A percentile compares a stretch with the other conserved stretches of the same genome.
phyloP scores from a whole-genome alignment of 345 rosid genomes.

The Ailanthus altissimus region DNA sequence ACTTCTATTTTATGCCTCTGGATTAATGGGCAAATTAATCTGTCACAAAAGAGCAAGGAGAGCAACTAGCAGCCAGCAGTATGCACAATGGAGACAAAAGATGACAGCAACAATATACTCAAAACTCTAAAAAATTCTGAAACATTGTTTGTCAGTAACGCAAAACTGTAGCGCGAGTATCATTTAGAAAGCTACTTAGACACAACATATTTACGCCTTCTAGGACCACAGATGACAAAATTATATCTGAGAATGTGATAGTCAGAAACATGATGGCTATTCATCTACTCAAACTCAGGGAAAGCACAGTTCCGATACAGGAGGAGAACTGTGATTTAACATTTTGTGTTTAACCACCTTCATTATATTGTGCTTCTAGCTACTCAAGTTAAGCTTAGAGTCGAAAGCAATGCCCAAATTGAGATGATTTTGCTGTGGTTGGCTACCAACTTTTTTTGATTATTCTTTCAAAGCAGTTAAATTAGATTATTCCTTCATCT shows the following conservation, averaged over 20 bases:
- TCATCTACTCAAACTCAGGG: not conserved
- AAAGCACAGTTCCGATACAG: not conserved
- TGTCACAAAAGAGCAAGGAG: not conserved
- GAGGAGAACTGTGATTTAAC: not conserved
- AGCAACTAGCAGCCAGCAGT: not conserved
- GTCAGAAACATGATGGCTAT: not conserved
- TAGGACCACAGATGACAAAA: not conserved
- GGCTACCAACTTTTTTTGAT: not conserved
- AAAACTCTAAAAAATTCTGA: not conserved
- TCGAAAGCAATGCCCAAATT: too few species aligned
- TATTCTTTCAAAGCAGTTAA: not conserved
- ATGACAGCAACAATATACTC: not conserved
- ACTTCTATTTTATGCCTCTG: not conserved
- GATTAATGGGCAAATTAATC: not conserved
- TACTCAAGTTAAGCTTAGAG: not conserved
- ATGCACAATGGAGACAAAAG: not conserved
- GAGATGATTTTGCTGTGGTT: not conserved
- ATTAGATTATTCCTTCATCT: not conserved
- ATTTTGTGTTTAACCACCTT: not conserved
- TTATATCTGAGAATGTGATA: not conserved
- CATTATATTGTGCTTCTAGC: constrained; percentile 2
- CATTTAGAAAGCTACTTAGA: not conserved
- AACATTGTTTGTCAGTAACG: not conserved
- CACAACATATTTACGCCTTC: not conserved
- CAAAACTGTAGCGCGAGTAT: not conserved